Percentiles rank a stretch among this genome's conserved stretches.
Evolutionary conservation across 495 filamentous ascomycete species (phyloP).

Genomic region (Penicillium longicatenatum): DNA sequence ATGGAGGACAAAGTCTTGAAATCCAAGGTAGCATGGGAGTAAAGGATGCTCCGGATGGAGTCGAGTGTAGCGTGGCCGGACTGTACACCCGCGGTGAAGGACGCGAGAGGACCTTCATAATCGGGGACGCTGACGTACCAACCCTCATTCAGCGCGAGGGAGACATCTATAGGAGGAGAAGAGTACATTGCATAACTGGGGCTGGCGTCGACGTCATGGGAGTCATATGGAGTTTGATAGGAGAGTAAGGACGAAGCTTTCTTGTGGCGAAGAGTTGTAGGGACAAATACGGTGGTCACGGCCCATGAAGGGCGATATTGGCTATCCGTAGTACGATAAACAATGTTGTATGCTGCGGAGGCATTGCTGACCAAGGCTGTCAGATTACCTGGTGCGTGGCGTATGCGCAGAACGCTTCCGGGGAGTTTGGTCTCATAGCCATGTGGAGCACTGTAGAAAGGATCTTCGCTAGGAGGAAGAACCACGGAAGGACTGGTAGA

Average conservation of each 20-base stretch:
- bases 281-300: background rate
- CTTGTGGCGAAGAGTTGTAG: background rate
- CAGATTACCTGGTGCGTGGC: background rate
- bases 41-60: constrained; percentile 42
- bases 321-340: constrained; percentile 1
- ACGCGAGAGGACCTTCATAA: constrained; percentile 46
- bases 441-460: background rate
- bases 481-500: background rate
- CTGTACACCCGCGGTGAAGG: constrained; percentile 40
- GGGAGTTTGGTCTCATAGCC: background rate
- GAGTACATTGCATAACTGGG: background rate
- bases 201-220: background rate
- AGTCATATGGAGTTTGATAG: background rate
- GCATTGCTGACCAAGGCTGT: background rate
- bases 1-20: constrained; percentile 11
- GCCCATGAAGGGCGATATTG: constrained; percentile 1
- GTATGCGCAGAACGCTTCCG: background rate
- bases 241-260: background rate
- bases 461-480: constrained; percentile 1
- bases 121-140: constrained; percentile 36
- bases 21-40: constrained; percentile 4
- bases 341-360: background rate
- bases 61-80: constrained; percentile 50
- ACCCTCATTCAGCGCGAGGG: background rate
- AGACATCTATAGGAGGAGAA: background rate